A percentile compares a stretch with the other conserved stretches of the same genome.
Evolutionary conservation across 2,329 filamentous ascomycete species (phyloP).

Genomic region (Alternaria arborescens): DNA sequence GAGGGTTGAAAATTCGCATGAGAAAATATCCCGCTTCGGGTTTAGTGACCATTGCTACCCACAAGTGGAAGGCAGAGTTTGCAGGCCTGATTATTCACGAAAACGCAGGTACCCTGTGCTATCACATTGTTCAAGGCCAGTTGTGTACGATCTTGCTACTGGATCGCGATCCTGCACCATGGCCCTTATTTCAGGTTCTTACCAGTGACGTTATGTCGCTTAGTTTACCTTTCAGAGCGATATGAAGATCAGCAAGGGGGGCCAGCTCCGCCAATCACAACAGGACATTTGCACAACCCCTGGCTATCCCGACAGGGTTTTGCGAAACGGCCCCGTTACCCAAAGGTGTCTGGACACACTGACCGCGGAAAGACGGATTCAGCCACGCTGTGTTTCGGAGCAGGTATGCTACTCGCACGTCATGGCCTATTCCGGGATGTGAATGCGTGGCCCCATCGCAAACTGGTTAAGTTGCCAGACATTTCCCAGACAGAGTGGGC

Average conservation of each 20-base stretch:
- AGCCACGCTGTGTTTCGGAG: conserved; percentile 24
- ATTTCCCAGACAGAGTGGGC: background rate
- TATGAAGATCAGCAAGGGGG: conserved; percentile 29
- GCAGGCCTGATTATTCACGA: conserved; percentile 9
- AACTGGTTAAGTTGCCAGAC: conserved; percentile 22
- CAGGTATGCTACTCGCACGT: conserved; percentile 28
- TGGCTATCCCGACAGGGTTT: conserved; percentile 21
- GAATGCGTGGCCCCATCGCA: conserved; percentile 24
- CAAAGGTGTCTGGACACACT: conserved; percentile 16
- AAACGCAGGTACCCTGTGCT: conserved; percentile 38
- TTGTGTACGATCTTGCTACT: conserved; percentile 16
- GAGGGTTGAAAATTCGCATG: conserved; percentile 11
- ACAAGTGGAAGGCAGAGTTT: conserved; percentile 3
- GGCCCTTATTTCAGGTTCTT: conserved; percentile 21
- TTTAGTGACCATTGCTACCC: background rate
- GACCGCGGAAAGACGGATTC: conserved; percentile 23
- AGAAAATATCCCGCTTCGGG: conserved; percentile 8
- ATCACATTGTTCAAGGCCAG: conserved; percentile 27
- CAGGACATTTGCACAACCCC: background rate
- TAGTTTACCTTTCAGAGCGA: conserved; percentile 22
- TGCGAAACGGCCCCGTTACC: conserved; percentile 16
- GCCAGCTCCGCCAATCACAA: conserved; percentile 33
- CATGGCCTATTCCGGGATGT: conserved; percentile 32
- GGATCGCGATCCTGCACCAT: conserved; percentile 38
- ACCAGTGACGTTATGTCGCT: conserved; percentile 43